These are phyloP conservation scores for Blastobotrys aristatus DNA, from an alignment of 1,139 yeast species.

Conservation along the genomic window DNA sequence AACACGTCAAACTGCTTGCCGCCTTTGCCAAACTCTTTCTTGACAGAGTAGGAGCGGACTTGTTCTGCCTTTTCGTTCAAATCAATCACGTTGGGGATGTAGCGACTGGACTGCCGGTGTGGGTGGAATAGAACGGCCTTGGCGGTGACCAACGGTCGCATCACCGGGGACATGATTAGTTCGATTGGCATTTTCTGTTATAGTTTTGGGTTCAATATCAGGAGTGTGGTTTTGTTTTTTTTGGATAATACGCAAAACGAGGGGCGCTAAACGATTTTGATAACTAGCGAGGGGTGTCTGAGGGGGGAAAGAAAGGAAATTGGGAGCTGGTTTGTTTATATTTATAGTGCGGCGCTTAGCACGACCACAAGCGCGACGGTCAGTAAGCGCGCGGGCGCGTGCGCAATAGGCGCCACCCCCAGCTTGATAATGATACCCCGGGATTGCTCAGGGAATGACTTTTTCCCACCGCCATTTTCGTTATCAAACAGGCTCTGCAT, in stretches of 20 bases:
- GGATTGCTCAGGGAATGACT: constrained; percentile 5
- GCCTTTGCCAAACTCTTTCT: constrained; percentile 55
- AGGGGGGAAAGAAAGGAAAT: too few species aligned
- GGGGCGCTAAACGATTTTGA: too few species aligned
- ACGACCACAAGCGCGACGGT: too few species aligned
- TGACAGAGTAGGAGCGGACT: constrained; percentile 42
- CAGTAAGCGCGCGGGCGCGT: too few species aligned
- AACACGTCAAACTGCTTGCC: constrained; percentile 52
- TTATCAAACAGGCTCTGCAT: constrained; percentile 11
- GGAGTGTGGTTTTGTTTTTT: too few species aligned
- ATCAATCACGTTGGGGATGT: constrained; percentile 50
- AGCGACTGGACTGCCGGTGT: constrained; percentile 54
- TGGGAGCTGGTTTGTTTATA: too few species aligned
- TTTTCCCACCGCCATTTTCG: background rate
- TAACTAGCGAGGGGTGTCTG: too few species aligned
- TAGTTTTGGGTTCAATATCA: too few species aligned
- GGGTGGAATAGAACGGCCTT: constrained; percentile 51
- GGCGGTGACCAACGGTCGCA: constrained; percentile 55
- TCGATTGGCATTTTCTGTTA: constrained; percentile 60
- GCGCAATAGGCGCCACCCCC: too few species aligned
- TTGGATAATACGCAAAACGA: too few species aligned
- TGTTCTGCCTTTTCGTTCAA: constrained; percentile 33
- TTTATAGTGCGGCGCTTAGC: too few species aligned
- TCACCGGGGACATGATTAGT: constrained; percentile 50
- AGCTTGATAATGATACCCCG: constrained; percentile 12